A percentile compares a stretch with the other conserved stretches of the same genome.
phyloP scores from a whole-genome alignment of 176 grass and related monocot species.

The Pontederia crassipes region DNA sequence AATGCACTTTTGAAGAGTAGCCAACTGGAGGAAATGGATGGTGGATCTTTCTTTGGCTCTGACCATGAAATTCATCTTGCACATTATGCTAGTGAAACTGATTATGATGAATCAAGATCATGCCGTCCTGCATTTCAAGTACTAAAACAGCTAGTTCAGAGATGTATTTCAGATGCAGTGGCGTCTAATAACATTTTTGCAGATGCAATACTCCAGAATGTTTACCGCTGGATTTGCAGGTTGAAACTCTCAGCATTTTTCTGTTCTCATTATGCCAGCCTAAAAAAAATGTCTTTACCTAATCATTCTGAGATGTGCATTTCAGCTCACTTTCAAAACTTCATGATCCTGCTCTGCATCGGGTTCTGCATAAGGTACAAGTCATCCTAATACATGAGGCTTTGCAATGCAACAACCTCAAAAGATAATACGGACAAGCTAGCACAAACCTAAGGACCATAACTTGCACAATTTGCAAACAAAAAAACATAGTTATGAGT shows the following conservation, averaged over 20 bases:
- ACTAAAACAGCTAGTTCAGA: slow-evolving; percentile 86
- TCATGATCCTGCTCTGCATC: slow-evolving; percentile 94
- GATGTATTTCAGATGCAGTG: slow-evolving; percentile 89
- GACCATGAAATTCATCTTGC: slow-evolving; percentile 40
- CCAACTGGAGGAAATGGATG: slow-evolving; percentile 92
- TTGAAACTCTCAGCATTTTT: slow-evolving; percentile 17
- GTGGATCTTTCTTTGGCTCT: slow-evolving; percentile 45
- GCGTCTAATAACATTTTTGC: slow-evolving; percentile 91
- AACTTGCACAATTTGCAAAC: no score
- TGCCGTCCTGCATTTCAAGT: slow-evolving; percentile 80
- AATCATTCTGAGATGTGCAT: slow-evolving; percentile 27
- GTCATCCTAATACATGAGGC: slow-evolving; percentile 2
- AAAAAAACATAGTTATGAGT: no score
- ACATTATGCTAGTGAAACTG: slow-evolving; percentile 42
- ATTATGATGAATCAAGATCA: slow-evolving; percentile 57
- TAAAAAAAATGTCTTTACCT: slow-evolving; percentile 6
- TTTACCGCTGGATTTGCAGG: slow-evolving; percentile 98
- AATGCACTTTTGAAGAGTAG: slow-evolving; percentile 90
- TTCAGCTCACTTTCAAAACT: slow-evolving; percentile 90
- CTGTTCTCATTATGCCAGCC: not conserved
- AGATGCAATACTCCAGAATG: slow-evolving; percentile 88
- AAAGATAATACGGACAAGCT: not conserved
- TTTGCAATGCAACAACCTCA: not conserved
- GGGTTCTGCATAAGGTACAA: slow-evolving; percentile 86
- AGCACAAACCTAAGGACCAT: no score